Evolutionary conservation across 148 eudicot species (phyloP).

Genomic region (Drosera capensis): DNA sequence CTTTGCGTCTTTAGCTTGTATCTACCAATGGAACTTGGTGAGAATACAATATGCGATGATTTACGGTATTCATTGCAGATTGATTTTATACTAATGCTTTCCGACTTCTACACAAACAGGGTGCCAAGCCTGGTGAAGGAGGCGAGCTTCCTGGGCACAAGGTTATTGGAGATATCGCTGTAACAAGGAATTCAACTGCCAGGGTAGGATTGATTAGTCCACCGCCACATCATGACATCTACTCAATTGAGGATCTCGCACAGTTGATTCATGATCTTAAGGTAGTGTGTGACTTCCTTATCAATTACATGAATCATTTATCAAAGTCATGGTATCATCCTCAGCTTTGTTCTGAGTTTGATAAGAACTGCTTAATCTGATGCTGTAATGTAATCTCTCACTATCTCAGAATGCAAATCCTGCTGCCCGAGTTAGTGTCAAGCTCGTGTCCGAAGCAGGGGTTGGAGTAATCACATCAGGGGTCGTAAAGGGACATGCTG

Average conservation of each 20-base stretch:
- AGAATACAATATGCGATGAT: too few relatives aligned
- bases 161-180: conserved; percentile 94
- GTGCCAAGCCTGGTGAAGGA: conserved; percentile 99
- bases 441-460: conserved; percentile 95
- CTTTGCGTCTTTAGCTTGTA: conserved; percentile 67
- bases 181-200: conserved; percentile 91
- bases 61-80: not conserved
- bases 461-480: conserved; percentile 97
- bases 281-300: conserved; percentile 31
- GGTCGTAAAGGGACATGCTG: conserved; percentile 96
- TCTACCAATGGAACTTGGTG: too few relatives aligned
- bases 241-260: conserved; percentile 96
- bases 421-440: conserved; percentile 85
- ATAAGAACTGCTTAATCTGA: not conserved
- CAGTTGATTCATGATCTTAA: conserved; percentile 92
- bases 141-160: conserved; percentile 99
- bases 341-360: too few relatives aligned
- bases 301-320: too few relatives aligned
- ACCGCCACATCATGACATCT: conserved; percentile 98
- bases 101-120: conserved; percentile 24
- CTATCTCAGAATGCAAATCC: conserved; percentile 77
- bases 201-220: conserved; percentile 98
- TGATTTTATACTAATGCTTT: not conserved
- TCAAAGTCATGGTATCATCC: too few relatives aligned
- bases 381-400: conserved; percentile 6